Evolutionary conservation across 2,329 filamentous ascomycete species (phyloP).

Genomic region (Bipolaris gigantea): DNA sequence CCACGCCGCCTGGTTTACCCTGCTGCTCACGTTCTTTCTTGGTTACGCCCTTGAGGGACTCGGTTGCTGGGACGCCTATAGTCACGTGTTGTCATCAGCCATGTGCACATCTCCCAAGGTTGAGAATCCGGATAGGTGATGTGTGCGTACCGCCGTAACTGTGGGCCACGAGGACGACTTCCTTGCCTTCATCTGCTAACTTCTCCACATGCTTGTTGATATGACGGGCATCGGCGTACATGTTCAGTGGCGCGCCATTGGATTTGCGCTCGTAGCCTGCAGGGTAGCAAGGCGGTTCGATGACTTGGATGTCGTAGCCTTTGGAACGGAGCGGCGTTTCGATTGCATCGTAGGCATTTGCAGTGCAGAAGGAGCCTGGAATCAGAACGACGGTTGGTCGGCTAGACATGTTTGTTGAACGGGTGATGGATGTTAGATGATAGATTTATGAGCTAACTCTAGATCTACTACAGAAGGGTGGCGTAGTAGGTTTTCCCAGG

Average conservation of each 20-base stretch:
- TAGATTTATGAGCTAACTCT: too few species aligned
- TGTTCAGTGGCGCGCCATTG: constrained; percentile 10
- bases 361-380: constrained; percentile 29
- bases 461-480: too few species aligned
- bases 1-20: constrained; percentile 39
- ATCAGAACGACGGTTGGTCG: constrained; percentile 28
- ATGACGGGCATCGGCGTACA: constrained; percentile 37
- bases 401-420: constrained; percentile 7
- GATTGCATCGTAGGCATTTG: constrained; percentile 20
- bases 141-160: constrained; percentile 40
- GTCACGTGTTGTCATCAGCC: background rate
- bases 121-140: background rate
- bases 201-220: constrained; percentile 27
- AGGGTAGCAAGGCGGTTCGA: constrained; percentile 20
- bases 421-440: background rate
- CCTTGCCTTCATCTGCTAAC: constrained; percentile 37
- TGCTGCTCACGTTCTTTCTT: constrained; percentile 28
- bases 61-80: constrained; percentile 25
- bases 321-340: constrained; percentile 9
- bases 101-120: background rate
- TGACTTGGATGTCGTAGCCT: constrained; percentile 19
- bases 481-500: too few species aligned
- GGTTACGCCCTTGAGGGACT: constrained; percentile 33
- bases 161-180: constrained; percentile 44
- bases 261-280: constrained; percentile 8